phyloP scores from a whole-genome alignment of 2,329 filamentous ascomycete genomes.

The Diaporthe ampelina region DNA sequence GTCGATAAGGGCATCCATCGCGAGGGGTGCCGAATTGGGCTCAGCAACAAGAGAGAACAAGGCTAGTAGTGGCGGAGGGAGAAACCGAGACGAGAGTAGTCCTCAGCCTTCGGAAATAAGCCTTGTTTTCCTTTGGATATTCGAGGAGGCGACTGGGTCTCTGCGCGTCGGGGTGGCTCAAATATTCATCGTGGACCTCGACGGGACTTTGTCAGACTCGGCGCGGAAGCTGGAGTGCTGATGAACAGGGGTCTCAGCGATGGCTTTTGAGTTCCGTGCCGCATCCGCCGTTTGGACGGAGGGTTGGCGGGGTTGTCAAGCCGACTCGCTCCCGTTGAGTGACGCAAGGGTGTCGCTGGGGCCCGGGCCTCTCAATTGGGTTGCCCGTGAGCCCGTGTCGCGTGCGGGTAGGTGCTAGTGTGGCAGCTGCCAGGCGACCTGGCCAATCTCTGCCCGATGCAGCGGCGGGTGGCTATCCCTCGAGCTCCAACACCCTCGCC shows the following conservation, averaged over 20 bases:
- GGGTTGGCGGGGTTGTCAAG: conserved; percentile 11
- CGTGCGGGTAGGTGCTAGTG: conserved; percentile 24
- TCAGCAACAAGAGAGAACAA: neutral
- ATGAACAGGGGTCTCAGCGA: conserved; percentile 6
- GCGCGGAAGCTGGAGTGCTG: conserved; percentile 16
- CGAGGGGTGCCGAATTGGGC: conserved; percentile 39
- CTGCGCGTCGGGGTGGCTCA: conserved; percentile 4
- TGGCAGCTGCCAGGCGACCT: conserved; percentile 25
- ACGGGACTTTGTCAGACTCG: conserved; percentile 11
- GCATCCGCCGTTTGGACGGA: conserved; percentile 26
- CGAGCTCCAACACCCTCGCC: conserved; percentile 23
- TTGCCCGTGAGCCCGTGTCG: conserved; percentile 15
- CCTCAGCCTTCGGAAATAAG: neutral
- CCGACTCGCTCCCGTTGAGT: conserved; percentile 25
- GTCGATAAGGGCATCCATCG: conserved; percentile 93
- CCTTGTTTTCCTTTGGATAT: neutral
- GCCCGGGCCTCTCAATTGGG: conserved; percentile 20
- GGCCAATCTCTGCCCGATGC: conserved; percentile 32
- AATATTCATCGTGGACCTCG: neutral
- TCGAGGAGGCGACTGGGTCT: neutral
- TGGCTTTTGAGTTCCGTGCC: conserved; percentile 16
- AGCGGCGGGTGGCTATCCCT: conserved; percentile 20
- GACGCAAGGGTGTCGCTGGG: conserved; percentile 32
- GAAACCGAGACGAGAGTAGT: neutral
- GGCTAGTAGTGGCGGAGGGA: neutral